Conservation (phyloP, 257 asterid species). For the Thymus quinquecostatus region DNA sequence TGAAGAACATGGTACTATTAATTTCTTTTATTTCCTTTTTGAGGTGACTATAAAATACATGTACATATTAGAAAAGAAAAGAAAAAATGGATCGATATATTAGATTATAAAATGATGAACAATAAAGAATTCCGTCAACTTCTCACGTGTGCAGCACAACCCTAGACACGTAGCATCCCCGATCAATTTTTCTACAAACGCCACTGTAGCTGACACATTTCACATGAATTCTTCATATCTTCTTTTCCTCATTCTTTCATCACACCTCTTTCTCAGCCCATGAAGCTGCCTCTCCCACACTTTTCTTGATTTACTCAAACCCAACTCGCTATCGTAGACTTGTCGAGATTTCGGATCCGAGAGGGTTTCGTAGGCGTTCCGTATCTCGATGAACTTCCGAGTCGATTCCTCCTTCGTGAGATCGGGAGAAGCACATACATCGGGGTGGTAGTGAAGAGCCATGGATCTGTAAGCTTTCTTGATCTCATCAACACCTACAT, state of each 20-base stretch:
- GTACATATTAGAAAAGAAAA: no score
- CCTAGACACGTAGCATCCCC: background rate
- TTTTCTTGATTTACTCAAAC: conserved; percentile 33
- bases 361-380: conserved; percentile 50
- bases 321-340: conserved; percentile 41
- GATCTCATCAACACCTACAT: conserved; percentile 50
- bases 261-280: conserved; percentile 42
- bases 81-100: no score
- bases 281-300: conserved; percentile 62
- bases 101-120: no score
- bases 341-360: conserved; percentile 45
- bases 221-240: background rate
- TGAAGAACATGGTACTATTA: no score
- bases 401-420: conserved; percentile 44
- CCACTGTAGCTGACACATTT: no score
- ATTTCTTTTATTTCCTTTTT: no score
- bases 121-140: background rate
- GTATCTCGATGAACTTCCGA: conserved; percentile 43
- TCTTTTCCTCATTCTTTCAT: conserved; percentile 35
- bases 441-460: conserved; percentile 59
- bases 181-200: no score
- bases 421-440: conserved; percentile 29
- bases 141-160: background rate
- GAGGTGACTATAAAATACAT: no score
- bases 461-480: conserved; percentile 53